phyloP scores from a whole-genome alignment of 768 basidiomycete species.

The Gloeopeniophorella convolvens region DNA sequence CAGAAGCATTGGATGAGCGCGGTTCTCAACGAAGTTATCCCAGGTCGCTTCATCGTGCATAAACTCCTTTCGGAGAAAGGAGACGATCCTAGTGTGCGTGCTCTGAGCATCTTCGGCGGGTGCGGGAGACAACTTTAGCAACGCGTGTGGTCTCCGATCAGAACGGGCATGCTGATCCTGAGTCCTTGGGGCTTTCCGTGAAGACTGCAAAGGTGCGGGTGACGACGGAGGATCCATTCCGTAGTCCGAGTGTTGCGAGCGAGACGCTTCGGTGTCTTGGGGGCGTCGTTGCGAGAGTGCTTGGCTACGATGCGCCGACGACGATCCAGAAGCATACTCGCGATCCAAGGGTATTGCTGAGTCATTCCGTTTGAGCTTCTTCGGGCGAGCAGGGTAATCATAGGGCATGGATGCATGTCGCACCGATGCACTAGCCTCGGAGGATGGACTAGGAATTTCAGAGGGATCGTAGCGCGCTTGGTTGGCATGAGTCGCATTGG shows the following conservation, averaged over 20 bases:
- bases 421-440: neutral
- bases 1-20: neutral
- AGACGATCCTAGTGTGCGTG: conserved; percentile 1
- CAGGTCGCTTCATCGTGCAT: conserved; percentile 1
- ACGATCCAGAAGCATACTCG: conserved; percentile 8
- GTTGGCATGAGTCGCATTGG: neutral
- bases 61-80: conserved; percentile 5
- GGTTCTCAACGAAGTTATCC: conserved; percentile 9
- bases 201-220: neutral
- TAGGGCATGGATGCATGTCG: neutral
- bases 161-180: neutral
- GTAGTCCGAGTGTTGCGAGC: neutral
- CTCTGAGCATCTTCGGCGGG: neutral
- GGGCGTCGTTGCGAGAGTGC: neutral
- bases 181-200: neutral
- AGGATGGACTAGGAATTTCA: neutral
- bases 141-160: neutral
- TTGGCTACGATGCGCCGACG: neutral
- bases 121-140: neutral
- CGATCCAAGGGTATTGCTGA: neutral
- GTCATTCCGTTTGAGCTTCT: conserved; percentile 5
- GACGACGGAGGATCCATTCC: conserved; percentile 4
- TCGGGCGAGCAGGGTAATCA: neutral
- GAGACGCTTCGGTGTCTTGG: neutral
- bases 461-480: neutral